These are phyloP conservation scores for Penicillium maclennaniae DNA, from an alignment of 495 filamentous ascomycete species.

Conservation along the genomic window DNA sequence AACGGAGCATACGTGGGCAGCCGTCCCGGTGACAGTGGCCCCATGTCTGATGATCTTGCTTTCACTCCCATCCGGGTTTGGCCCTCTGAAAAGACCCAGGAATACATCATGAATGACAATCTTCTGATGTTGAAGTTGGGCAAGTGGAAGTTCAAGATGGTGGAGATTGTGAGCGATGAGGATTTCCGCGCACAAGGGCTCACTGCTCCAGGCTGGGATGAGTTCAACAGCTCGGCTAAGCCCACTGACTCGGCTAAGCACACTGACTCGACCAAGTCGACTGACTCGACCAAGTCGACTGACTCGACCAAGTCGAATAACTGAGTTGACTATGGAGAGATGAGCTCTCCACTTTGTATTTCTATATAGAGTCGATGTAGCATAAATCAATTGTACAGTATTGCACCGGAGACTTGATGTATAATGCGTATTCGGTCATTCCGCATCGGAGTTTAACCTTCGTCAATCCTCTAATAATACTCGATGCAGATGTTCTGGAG, in stretches of 20 bases:
- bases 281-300: neutral
- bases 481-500: too few species aligned
- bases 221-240: constrained; percentile 6
- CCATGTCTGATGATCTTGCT: constrained; percentile 55
- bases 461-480: too few species aligned
- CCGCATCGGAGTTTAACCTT: too few species aligned
- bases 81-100: constrained; percentile 51
- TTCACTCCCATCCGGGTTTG: constrained; percentile 61
- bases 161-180: constrained; percentile 68
- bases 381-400: constrained; percentile 21
- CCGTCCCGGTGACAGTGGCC: constrained; percentile 46
- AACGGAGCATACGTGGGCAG: constrained; percentile 65
- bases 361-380: constrained; percentile 12
- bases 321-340: constrained; percentile 1
- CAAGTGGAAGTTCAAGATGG: constrained; percentile 74
- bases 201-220: constrained; percentile 43
- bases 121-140: constrained; percentile 68
- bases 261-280: neutral
- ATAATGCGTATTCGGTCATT: too few species aligned
- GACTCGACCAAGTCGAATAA: neutral
- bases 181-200: constrained; percentile 51
- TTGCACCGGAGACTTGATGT: neutral
- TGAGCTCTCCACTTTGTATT: constrained; percentile 17
- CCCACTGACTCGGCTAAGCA: neutral
- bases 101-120: constrained; percentile 60